Percentiles rank a stretch among this genome's conserved stretches.
Conservation (phyloP, 2,329 filamentous ascomycete species). For the Aspergillus sp. region DNA sequence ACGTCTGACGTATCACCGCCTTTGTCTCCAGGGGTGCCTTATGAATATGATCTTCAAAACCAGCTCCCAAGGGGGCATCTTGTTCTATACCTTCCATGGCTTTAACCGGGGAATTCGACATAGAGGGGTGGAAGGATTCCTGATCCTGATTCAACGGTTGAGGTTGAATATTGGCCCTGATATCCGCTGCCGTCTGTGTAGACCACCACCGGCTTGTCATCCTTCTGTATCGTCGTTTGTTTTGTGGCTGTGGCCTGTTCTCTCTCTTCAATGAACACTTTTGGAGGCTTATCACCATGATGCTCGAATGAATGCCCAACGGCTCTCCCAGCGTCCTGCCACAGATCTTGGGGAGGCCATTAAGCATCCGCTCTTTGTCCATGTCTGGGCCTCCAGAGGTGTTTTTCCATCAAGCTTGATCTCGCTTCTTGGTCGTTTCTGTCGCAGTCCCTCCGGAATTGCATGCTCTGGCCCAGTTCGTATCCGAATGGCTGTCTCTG, state of each 20-base stretch:
- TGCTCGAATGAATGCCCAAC: neutral
- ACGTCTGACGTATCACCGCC: too few relatives aligned
- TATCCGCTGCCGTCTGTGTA: neutral
- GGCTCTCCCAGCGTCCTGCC: neutral
- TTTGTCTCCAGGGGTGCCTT: too few relatives aligned
- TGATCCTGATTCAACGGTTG: too few relatives aligned
- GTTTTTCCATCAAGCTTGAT: neutral
- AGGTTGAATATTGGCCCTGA: neutral
- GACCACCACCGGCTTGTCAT: neutral
- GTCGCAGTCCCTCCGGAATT: too few relatives aligned
- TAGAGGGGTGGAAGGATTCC: too few relatives aligned
- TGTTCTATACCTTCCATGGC: too few relatives aligned
- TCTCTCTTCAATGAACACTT: neutral
- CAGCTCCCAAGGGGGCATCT: too few relatives aligned
- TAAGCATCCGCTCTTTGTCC: neutral
- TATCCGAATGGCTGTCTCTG: neutral
- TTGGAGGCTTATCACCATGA: neutral
- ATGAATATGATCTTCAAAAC: too few relatives aligned
- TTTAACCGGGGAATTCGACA: too few relatives aligned
- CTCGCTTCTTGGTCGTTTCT: neutral
- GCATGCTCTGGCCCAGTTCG: neutral
- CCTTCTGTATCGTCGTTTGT: constrained; percentile 12
- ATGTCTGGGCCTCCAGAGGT: neutral
- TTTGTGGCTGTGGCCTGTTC: neutral
- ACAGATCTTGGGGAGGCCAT: neutral